Base-by-base conservation (phyloP, 2,329 filamentous ascomycete species). In the Daldinia sp. region DNA sequence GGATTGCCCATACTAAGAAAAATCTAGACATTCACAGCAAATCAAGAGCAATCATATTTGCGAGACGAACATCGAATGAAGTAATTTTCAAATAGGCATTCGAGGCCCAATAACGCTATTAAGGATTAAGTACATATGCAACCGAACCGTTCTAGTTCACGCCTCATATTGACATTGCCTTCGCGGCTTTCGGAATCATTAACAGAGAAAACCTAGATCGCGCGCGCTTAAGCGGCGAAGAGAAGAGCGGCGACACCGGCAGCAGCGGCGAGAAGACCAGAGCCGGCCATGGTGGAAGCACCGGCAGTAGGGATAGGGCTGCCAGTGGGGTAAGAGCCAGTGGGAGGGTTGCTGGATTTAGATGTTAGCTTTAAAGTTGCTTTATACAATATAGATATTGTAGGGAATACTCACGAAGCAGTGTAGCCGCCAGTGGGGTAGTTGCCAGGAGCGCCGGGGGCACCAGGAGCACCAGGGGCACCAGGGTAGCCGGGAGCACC, bases 211-310 rank as follows among this genome's bases (percentile, higher is more conserved):
- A 63, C 46, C 56, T 63, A 57, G 20, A 46, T 33, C 55, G 18
- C n/a, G 13, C 6, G 15, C 66, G 64, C 72, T 86, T 89, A 89
- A 79, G 83, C 84, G 78, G 83, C 84, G 76, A 89, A 79, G 81
- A 85, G 75, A 77, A 87, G 79, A 77, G 85, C 87, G 69, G 81
- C 83, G 63, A 86, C 77, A 81, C 85, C 87, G 79, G 84, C 87
- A 55, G 81, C 82, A 72, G 83, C 86, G 78, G 87, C 87, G 76
- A 88, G 79, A 76, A 84, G 69, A 77, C 82, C 83, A 69, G 86
- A 88, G 82, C 83, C 85, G 70, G 82, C 82, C 74, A 88, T 77
- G 76, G 83, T 81, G 74, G 82, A 81, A 72, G 87, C 87, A 78
- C 84, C 87, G 72, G 82, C 86, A 58, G 83, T 86, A 48, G 75